These are phyloP conservation scores for Fraxinus nigra DNA, from an alignment of 305 asterid genomes.

Conservation along the genomic window DNA sequence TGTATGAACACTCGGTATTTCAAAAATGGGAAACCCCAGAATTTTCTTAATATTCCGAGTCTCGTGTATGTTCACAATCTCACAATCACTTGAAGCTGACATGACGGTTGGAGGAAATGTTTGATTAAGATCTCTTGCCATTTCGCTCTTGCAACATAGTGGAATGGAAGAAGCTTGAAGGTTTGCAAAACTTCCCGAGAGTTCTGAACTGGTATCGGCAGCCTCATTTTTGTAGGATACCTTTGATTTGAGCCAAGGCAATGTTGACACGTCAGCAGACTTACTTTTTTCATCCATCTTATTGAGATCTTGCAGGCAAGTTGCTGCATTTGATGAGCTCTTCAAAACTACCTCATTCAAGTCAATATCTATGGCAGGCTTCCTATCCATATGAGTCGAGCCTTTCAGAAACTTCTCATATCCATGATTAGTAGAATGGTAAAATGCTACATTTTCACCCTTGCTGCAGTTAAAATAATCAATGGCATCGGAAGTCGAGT, in stretches of 20 bases:
- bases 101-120: constrained; percentile 22
- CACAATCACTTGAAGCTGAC: constrained; percentile 31
- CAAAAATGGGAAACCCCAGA: constrained; percentile 72
- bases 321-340: constrained; percentile 34
- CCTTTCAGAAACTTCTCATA: constrained; percentile 31
- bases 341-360: constrained; percentile 50
- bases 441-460: constrained; percentile 34
- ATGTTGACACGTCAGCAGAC: constrained; percentile 34
- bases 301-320: constrained; percentile 37
- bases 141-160: constrained; percentile 27
- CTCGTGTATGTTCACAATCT: constrained; percentile 27
- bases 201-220: constrained; percentile 20
- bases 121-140: constrained; percentile 48
- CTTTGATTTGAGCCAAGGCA: constrained; percentile 76
- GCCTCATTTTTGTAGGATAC: constrained; percentile 33
- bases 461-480: constrained; percentile 36
- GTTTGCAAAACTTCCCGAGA: constrained; percentile 13
- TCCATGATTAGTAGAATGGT: constrained; percentile 32
- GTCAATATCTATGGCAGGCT: constrained; percentile 49
- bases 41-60: constrained; percentile 47
- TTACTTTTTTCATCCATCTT: constrained; percentile 32
- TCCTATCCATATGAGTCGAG: constrained; percentile 28
- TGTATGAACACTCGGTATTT: constrained; percentile 24
- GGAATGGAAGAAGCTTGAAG: constrained; percentile 29
- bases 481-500: constrained; percentile 29